Evolutionary conservation across 2,329 filamentous ascomycete species (phyloP), one percentile per base, ranked within the genome.

Genomic region (Lachnellula cervina): DNA sequence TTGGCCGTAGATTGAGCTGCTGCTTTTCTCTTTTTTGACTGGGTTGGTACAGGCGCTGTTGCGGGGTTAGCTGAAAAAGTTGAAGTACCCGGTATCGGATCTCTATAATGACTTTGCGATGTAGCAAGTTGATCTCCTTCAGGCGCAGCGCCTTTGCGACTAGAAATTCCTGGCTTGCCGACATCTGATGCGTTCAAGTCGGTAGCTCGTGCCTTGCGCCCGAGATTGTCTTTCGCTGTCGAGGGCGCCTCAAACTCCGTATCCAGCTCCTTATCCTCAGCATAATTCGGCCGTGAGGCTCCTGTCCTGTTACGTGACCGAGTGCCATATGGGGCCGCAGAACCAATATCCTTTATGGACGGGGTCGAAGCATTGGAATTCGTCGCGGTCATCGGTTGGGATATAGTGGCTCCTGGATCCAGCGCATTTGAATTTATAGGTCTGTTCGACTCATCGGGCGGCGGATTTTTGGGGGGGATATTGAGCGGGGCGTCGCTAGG

Each of bases 261-360:
- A 67, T 97, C 93, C 64, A 92, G 79, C 72, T 97, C 93, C 74
- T 83, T 89, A 73, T 93, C 89, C 75, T 99, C 94, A 50, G 94
- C 93, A 73, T 99, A 99, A 74, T 99, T 99, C 63, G 88, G 86
- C 64, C 94, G 88, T 65, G 88, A 81, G 63, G 81, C 84, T 67
- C 88, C 88, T 56, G 83, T 86, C 68, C 92, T 87, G 73, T 96
- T 96, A 71, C 94, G 88, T 65, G 92, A 97, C 67, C 92, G 88
- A 70, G 94, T 99, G 68, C 93, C 93, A 73, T 99, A 97, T 48
- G 84, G 86, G 64, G 84, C 60, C 25, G 60, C 59, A 25, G 58
- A 47, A 44, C 58, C 57, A 13, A 59, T 40, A 58, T 83, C 81
- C 68, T 79, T 82, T 56, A 73, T 68, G 48, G 73, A 69, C 57